Conservation (phyloP, 345 rosid genomes). For the Populus pruinosa region DNA sequence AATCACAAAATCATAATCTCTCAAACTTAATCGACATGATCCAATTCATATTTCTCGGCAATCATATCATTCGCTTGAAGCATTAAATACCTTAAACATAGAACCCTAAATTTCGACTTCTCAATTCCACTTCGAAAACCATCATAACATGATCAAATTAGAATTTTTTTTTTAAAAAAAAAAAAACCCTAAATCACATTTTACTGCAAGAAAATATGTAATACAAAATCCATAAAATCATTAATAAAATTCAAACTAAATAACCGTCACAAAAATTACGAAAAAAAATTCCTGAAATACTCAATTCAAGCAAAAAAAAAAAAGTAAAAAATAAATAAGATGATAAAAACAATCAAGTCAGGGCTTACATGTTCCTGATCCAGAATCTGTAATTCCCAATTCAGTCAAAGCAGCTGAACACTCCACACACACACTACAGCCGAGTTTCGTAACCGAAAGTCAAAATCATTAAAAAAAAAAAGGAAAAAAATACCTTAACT, state of each 20-base stretch:
- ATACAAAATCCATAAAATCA: neutral
- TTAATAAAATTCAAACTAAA: neutral
- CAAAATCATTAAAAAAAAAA: neutral
- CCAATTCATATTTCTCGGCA: neutral
- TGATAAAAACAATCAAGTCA: neutral
- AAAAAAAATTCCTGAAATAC: neutral
- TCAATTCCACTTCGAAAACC: neutral
- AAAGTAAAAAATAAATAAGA: neutral
- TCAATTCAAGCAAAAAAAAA: neutral
- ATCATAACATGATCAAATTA: neutral
- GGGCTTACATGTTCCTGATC: conserved; percentile 21
- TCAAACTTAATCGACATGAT: neutral
- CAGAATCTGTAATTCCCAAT: conserved; percentile 12
- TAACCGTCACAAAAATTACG: neutral
- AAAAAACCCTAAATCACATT: neutral
- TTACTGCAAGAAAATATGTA: neutral
- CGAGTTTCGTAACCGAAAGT: neutral
- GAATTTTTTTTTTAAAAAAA: too few relatives aligned
- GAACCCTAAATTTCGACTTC: neutral
- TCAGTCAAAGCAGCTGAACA: conserved; percentile 16
- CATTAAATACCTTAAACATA: neutral
- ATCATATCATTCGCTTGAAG: neutral
- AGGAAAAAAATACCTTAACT: neutral
- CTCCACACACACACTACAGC: conserved; percentile 6
- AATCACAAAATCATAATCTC: neutral